phyloP scores from a whole-genome alignment of 73 alveolate species.

The Tetrahymena thermophila region DNA sequence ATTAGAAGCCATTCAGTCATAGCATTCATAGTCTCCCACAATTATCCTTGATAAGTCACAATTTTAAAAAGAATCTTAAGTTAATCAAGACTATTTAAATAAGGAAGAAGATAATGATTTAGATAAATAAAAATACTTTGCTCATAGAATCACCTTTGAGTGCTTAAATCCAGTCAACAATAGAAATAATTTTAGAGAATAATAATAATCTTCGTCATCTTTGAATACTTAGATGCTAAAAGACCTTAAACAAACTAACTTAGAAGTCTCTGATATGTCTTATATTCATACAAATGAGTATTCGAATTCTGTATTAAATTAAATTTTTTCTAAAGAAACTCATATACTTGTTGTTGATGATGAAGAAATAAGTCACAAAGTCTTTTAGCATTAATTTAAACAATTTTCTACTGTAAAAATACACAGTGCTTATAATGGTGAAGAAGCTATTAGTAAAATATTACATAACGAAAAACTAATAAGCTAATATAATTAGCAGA shows the following conservation, averaged over 20 bases:
- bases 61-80: not conserved
- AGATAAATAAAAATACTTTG: not conserved
- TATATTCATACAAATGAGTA: not conserved
- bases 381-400: not conserved
- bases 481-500: not conserved
- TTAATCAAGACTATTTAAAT: not conserved
- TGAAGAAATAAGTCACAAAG: not conserved
- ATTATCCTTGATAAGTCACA: not conserved
- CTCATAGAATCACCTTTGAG: not conserved
- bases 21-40: not conserved
- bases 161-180: not conserved
- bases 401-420: not conserved
- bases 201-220: not conserved
- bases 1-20: not conserved
- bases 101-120: not conserved
- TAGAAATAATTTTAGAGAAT: not conserved
- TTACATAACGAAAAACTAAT: not conserved
- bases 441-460: not conserved
- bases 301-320: not conserved
- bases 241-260: not conserved
- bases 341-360: not conserved
- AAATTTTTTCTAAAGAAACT: not conserved
- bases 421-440: not conserved
- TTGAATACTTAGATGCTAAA: not conserved
- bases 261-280: not conserved